Evolutionary conservation across 1,284 basidiomycete species (phyloP).

Genomic region (Chalciporus sp.): DNA sequence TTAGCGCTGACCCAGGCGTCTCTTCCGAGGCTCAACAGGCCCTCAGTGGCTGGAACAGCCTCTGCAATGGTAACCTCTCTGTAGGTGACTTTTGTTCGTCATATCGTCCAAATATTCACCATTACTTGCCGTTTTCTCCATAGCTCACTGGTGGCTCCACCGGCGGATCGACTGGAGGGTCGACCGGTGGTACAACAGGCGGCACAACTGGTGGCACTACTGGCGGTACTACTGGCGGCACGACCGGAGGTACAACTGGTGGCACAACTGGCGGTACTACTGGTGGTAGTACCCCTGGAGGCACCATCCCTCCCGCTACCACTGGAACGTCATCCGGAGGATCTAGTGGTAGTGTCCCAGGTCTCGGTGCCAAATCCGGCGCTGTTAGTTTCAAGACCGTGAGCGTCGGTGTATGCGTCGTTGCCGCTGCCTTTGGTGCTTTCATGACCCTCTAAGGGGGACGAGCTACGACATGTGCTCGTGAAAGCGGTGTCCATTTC

Average conservation of each 20-base stretch:
- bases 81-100: slow-evolving; percentile 6
- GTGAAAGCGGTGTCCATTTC: too few relatives aligned
- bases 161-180: neutral
- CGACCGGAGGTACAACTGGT: neutral
- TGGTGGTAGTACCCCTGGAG: neutral
- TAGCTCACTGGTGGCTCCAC: slow-evolving; percentile 19
- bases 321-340: slow-evolving; percentile 1
- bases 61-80: slow-evolving; percentile 18
- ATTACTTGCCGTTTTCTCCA: neutral
- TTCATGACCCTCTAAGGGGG: slow-evolving; percentile 9
- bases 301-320: neutral
- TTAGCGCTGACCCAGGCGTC: neutral
- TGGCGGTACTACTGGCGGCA: slow-evolving; percentile 2
- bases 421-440: slow-evolving; percentile 6
- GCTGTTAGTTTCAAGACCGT: slow-evolving; percentile 10
- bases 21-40: slow-evolving; percentile 5
- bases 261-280: neutral
- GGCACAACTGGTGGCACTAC: neutral
- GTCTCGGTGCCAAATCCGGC: neutral
- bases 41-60: slow-evolving; percentile 18
- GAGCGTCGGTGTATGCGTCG: slow-evolving; percentile 1
- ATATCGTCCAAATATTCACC: neutral
- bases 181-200: slow-evolving; percentile 3
- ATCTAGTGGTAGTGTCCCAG: neutral
- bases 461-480: neutral